Conservation (phyloP, 257 asterid genomes). For the Lycium ferocissimum region DNA sequence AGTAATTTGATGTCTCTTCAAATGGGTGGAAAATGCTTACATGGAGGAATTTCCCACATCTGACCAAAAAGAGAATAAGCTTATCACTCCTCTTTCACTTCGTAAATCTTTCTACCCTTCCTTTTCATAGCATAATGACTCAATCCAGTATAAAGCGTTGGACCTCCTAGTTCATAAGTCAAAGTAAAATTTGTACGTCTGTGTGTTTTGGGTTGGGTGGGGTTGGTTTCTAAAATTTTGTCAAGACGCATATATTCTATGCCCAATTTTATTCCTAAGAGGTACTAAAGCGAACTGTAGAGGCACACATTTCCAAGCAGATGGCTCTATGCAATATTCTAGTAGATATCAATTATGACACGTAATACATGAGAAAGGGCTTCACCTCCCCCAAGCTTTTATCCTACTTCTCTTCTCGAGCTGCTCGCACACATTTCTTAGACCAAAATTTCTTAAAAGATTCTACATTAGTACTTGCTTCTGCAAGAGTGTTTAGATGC, state of each 20-base stretch:
- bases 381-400: constrained; percentile 2
- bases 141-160: neutral
- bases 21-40: neutral
- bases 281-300: neutral
- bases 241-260: neutral
- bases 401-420: neutral
- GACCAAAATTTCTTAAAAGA: neutral
- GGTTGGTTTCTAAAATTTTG: neutral
- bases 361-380: neutral
- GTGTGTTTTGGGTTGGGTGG: too few relatives aligned
- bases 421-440: neutral
- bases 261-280: neutral
- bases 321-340: neutral
- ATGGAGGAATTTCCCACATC: neutral
- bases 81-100: neutral
- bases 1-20: neutral
- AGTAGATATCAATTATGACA: neutral
- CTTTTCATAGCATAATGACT: neutral
- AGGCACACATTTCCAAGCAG: constrained; percentile 12
- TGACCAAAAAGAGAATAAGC: neutral
- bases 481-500: neutral
- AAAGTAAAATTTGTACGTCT: neutral
- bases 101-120: constrained; percentile 15
- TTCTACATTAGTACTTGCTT: neutral
- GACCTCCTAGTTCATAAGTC: constrained; percentile 15